phyloP scores from a whole-genome alignment of 805 yeast species.

The Danielia reshetovae region DNA sequence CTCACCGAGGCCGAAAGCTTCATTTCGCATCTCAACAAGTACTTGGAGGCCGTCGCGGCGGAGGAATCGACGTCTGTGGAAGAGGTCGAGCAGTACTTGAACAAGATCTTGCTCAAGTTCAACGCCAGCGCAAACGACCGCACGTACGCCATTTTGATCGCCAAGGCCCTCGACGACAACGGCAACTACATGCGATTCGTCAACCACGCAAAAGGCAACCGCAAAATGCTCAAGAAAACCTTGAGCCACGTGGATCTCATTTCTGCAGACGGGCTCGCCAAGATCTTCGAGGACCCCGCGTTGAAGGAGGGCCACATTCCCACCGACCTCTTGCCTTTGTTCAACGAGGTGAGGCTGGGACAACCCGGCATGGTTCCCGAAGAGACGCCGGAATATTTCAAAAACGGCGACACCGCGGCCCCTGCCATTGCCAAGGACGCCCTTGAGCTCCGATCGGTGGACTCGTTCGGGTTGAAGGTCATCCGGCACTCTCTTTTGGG shows the following conservation, averaged over 20 bases:
- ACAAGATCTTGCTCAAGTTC: constrained; percentile 22
- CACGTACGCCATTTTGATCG: constrained; percentile 57
- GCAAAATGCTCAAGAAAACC: constrained; percentile 20
- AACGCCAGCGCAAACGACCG: constrained; percentile 44
- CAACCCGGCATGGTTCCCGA: constrained; percentile 1
- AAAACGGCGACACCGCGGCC: constrained; percentile 22
- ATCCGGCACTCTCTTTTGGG: constrained; percentile 69
- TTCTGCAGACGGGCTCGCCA: constrained; percentile 45
- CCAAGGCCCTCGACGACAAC: constrained; percentile 27
- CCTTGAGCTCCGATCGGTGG: constrained; percentile 59
- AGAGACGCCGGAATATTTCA: constrained; percentile 26
- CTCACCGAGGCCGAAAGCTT: constrained; percentile 42
- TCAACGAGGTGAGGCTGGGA: constrained; percentile 19
- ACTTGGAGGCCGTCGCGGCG: constrained; percentile 41
- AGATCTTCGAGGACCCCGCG: constrained; percentile 21
- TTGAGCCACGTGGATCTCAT: constrained; percentile 50
- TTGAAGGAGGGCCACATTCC: constrained; percentile 32
- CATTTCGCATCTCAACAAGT: constrained; percentile 66
- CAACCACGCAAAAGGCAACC: constrained; percentile 7
- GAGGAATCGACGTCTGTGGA: constrained; percentile 35
- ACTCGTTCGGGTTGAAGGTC: constrained; percentile 72
- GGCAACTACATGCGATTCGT: constrained; percentile 11
- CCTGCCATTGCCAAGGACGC: constrained; percentile 52
- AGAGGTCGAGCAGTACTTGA: constrained; percentile 44
- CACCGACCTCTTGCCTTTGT: constrained; percentile 27